A percentile compares a stretch with the other conserved stretches of the same genome.
phyloP scores from a whole-genome alignment of 345 rosid genomes.

The Pistacia atlantica region DNA sequence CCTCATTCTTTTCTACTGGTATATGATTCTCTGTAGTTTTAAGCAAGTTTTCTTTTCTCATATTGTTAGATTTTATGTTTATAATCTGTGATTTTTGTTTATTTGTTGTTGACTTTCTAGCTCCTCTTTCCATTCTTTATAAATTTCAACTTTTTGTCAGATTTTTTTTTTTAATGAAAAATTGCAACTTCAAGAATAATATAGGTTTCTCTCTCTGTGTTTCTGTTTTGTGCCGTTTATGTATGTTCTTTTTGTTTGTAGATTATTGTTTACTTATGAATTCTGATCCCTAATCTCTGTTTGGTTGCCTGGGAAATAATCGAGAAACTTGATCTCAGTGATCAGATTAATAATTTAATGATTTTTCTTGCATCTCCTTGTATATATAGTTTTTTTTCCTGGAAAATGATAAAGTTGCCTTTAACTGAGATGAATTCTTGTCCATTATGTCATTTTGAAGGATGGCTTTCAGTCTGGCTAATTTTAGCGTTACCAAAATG shows the following conservation, averaged over 20 bases:
- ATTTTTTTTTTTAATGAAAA: no score
- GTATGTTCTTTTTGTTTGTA: no score
- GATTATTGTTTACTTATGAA: no score
- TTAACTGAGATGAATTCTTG: background rate
- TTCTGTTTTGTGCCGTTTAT: no score
- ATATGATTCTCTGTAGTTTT: constrained; percentile 14
- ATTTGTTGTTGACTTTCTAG: background rate
- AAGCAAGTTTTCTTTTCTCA: background rate
- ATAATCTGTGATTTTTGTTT: background rate
- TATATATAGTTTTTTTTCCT: background rate
- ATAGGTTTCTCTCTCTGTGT: no score
- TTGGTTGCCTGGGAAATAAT: background rate
- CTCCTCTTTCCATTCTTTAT: background rate
- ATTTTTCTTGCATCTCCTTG: background rate
- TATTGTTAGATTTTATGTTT: background rate
- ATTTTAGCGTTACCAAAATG: no score
- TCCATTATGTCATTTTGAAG: background rate
- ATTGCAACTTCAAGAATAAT: no score
- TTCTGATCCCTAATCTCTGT: background rate
- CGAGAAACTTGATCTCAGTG: background rate
- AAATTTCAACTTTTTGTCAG: background rate
- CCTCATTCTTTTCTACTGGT: constrained; percentile 23
- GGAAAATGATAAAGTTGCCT: background rate
- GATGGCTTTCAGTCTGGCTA: background rate
- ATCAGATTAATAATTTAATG: background rate